Percentiles rank a stretch among this genome's conserved stretches.
Conservation (phyloP, 2,329 filamentous ascomycete species). For the Didymella glomerata region DNA sequence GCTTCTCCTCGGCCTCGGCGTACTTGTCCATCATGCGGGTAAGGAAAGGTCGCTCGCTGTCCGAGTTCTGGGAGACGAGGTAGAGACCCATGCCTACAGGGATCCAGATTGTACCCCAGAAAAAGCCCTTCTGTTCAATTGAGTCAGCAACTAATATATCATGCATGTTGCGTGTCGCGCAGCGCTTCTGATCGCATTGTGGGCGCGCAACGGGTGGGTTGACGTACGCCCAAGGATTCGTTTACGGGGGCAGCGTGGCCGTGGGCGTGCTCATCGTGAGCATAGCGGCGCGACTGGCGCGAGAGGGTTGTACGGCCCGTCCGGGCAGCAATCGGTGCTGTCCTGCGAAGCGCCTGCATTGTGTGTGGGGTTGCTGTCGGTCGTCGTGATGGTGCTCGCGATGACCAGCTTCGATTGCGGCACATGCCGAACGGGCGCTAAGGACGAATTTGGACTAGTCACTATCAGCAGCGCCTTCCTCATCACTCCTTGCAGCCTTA, state of each 20-base stretch:
- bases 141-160: slow-evolving; percentile 27
- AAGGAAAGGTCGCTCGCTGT: slow-evolving; percentile 54
- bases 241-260: slow-evolving; percentile 52
- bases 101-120: slow-evolving; percentile 59
- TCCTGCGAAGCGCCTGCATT: slow-evolving; percentile 58
- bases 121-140: slow-evolving; percentile 56
- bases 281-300: slow-evolving; percentile 54
- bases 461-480: slow-evolving; percentile 22
- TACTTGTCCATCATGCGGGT: slow-evolving; percentile 65
- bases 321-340: slow-evolving; percentile 54
- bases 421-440: slow-evolving; percentile 22
- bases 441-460: slow-evolving; percentile 22
- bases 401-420: slow-evolving; percentile 42
- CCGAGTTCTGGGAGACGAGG: slow-evolving; percentile 52
- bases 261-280: slow-evolving; percentile 48
- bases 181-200: background rate
- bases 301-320: slow-evolving; percentile 46
- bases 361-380: slow-evolving; percentile 33
- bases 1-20: slow-evolving; percentile 61
- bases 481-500: slow-evolving; percentile 19
- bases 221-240: slow-evolving; percentile 62
- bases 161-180: background rate
- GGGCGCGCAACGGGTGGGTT: slow-evolving; percentile 25
- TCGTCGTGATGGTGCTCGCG: slow-evolving; percentile 34
- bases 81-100: slow-evolving; percentile 58